Base-by-base conservation (phyloP, 805 yeast genomes). In the Saccharomycopsis vini region DNA sequence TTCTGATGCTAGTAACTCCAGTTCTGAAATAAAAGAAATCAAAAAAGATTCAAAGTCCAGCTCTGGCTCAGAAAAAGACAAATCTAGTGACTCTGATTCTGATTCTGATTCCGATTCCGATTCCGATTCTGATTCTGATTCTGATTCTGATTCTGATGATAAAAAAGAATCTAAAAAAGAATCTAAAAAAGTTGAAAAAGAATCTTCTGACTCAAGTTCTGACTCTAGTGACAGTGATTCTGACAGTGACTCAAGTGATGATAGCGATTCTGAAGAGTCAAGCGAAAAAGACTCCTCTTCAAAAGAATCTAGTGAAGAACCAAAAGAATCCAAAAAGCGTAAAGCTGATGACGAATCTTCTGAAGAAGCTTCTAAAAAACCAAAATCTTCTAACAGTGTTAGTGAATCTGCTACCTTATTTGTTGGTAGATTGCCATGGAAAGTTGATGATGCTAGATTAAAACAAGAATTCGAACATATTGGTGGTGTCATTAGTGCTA, bases 351-450 rank as follows among this genome's bases (percentile, higher is more conserved):
- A 61, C 50, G 49, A 57, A 57, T 7, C 59, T 52, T 29, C 61
- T 36, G 60, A 57, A 48, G 66, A 67, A 49, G 59, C 70, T 32
- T 64, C 68, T 47, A 82, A 81, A 71, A 77, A 75, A 63, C 66
- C 67, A 52, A 74, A 72, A 69, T 24, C 41, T 38, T 36, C 40
- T 16, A 36, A 58, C 20, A 70, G 66, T 53, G n/a, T n/a, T n/a
- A n/a, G n/a, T n/a, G 95, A 81, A 66, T 81, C 88, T 56, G 84
- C 90, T 48, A 90, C 97, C 49, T 65, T 92, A 53, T 92, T 92
- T 59, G 97, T 89, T 53, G 98, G 98, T 59, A 81, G 97, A 71
- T 77, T 92, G 59, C 88, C 97, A 18, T 92, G 97, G 97, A 83
- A 79, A 66, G 76, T 92, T 59, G 98, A 92, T 60, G 97, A 89